Percentiles rank a stretch among this genome's conserved stretches.
Evolutionary conservation across 257 asterid species (phyloP).

Genomic region (Anisodus tanguticus): DNA sequence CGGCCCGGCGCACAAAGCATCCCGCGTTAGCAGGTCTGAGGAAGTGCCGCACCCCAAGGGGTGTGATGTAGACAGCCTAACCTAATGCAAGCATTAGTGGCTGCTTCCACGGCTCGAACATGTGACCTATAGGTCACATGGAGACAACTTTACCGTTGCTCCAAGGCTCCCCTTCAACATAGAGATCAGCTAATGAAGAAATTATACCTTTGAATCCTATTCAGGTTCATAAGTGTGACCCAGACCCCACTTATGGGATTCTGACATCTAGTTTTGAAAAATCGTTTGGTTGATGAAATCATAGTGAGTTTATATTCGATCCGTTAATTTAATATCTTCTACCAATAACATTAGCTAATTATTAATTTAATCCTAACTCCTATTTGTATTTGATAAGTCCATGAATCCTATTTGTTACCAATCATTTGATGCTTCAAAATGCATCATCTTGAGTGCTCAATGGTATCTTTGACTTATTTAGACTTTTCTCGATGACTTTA

Average conservation of each 20-base stretch:
- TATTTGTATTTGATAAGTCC: slow-evolving; percentile 4
- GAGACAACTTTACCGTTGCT: no score
- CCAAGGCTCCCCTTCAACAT: no score
- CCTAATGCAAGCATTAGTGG: no score
- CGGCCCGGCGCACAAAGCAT: no score
- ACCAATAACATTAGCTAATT: slow-evolving; percentile 8
- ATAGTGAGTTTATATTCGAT: neutral
- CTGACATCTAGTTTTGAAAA: slow-evolving; percentile 1
- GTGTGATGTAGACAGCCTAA: no score
- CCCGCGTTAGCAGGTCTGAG: no score
- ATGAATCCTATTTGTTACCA: slow-evolving; percentile 11
- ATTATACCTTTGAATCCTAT: neutral
- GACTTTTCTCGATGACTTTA: neutral
- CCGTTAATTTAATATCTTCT: neutral
- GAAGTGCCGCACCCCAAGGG: no score
- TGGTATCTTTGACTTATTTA: slow-evolving; percentile 1
- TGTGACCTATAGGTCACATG: no score
- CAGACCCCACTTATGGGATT: no score
- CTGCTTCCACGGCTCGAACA: no score
- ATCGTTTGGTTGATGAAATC: slow-evolving; percentile 1
- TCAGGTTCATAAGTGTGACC: no score
- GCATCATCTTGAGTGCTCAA: neutral
- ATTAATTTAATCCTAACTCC: neutral
- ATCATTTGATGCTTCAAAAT: neutral
- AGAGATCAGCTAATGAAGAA: neutral